Evolutionary conservation across 495 filamentous ascomycete genomes (phyloP).

Genomic region (Xanthoparmelia taractica): DNA sequence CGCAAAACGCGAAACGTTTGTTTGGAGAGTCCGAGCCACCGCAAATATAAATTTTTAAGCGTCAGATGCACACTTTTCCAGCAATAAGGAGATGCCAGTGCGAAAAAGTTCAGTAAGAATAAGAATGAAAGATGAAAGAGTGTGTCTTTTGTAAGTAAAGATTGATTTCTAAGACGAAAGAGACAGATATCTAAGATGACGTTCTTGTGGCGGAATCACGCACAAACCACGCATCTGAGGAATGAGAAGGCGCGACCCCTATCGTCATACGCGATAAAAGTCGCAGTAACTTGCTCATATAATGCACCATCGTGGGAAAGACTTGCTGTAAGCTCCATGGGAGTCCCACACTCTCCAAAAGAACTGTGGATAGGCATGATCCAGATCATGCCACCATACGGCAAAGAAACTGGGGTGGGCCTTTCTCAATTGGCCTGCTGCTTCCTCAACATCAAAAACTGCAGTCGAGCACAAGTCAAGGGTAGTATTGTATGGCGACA

Average conservation of each 20-base stretch:
- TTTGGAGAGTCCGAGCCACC: not conserved
- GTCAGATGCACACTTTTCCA: not conserved
- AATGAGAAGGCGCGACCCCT: slow-evolving; percentile 3
- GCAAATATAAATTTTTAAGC: not conserved
- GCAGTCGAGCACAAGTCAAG: too few relatives aligned
- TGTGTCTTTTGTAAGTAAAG: too few relatives aligned
- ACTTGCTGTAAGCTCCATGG: too few relatives aligned
- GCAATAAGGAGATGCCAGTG: not conserved
- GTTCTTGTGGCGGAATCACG: not conserved
- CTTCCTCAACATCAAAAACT: not conserved
- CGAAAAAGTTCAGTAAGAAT: not conserved
- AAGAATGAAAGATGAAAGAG: too few relatives aligned
- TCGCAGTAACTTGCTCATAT: too few relatives aligned
- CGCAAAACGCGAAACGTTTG: not conserved
- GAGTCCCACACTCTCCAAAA: not conserved
- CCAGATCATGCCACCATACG: not conserved
- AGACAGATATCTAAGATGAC: not conserved
- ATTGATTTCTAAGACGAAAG: too few relatives aligned
- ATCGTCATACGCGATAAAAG: not conserved
- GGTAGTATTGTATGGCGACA: too few relatives aligned
- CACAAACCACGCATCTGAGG: slow-evolving; percentile 12
- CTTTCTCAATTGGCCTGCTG: not conserved
- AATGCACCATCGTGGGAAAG: too few relatives aligned
- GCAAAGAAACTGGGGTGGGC: not conserved
- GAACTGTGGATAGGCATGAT: not conserved